Conservation (phyloP, 352 stramenopile species). For the Globisporangium radiosum region DNA sequence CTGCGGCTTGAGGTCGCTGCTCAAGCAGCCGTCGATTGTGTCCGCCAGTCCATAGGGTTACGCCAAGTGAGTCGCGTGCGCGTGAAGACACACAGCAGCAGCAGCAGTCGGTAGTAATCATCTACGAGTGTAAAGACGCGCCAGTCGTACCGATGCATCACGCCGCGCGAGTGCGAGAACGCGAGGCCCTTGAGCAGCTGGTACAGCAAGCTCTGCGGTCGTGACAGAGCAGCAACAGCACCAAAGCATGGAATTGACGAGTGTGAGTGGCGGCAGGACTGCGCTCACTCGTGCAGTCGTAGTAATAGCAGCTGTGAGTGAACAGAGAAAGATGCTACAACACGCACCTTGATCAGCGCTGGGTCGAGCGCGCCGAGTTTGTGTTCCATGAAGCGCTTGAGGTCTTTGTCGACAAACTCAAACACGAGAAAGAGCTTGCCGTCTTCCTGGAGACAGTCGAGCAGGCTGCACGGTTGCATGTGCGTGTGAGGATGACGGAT, state of each 20-base stretch:
- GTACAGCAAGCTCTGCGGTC: conserved; percentile 57
- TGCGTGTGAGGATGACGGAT: background rate
- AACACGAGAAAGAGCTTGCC: conserved; percentile 98
- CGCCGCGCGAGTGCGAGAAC: conserved; percentile 82
- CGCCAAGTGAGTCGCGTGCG: background rate
- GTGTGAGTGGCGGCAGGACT: background rate
- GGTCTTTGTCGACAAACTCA: conserved; percentile 98
- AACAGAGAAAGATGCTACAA: too few relatives aligned
- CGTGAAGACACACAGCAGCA: conserved; percentile 1
- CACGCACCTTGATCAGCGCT: conserved; percentile 48
- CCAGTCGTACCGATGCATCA: conserved; percentile 72
- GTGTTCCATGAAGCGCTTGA: conserved; percentile 95
- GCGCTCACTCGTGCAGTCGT: too few relatives aligned
- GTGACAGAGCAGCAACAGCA: too few relatives aligned
- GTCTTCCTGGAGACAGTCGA: conserved; percentile 94
- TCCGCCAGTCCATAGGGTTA: too few relatives aligned
- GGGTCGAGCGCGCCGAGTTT: conserved; percentile 59
- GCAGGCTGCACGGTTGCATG: conserved; percentile 34
- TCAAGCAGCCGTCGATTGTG: background rate
- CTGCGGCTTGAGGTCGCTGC: conserved; percentile 96
- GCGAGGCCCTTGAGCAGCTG: conserved; percentile 83
- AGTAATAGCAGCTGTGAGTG: too few relatives aligned
- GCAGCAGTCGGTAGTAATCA: background rate
- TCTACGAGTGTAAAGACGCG: too few relatives aligned
- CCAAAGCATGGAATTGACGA: too few relatives aligned